Evolutionary conservation across 108 stramenopile species (phyloP).

Genomic region (Nitzschia sp.): DNA sequence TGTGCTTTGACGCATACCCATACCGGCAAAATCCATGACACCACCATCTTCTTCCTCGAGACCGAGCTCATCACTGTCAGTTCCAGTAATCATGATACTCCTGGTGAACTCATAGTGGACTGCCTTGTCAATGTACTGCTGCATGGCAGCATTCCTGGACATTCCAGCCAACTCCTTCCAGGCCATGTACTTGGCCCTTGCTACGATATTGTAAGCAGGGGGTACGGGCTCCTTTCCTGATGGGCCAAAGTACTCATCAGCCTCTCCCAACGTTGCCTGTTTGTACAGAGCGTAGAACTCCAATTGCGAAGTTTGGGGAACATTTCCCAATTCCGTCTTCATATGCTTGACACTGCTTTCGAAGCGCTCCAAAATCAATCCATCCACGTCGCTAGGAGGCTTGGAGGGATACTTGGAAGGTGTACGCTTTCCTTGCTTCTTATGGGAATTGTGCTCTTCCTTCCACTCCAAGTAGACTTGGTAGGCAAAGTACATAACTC

Average conservation of each 20-base stretch:
- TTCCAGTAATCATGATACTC: constrained; percentile 29
- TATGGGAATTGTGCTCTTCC: not conserved
- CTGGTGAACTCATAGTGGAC: constrained; percentile 33
- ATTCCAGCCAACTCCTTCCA: constrained; percentile 66
- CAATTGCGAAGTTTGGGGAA: constrained; percentile 59
- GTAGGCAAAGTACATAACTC: not conserved
- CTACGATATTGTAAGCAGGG: constrained; percentile 55
- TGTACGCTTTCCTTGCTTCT: not conserved
- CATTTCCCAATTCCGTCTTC: constrained; percentile 6
- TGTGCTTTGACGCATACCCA: constrained; percentile 36
- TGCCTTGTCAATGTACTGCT: constrained; percentile 65
- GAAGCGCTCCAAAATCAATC: constrained; percentile 29
- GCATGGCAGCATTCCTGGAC: constrained; percentile 44
- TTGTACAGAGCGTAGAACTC: constrained; percentile 89
- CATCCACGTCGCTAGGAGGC: constrained; percentile 1
- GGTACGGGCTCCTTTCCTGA: constrained; percentile 11
- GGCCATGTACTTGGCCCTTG: constrained; percentile 63
- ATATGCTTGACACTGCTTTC: constrained; percentile 28
- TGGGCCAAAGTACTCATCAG: constrained; percentile 17
- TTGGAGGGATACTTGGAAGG: not conserved
- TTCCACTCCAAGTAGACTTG: constrained; percentile 1
- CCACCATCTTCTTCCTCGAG: constrained; percentile 56
- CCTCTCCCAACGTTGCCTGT: constrained; percentile 80
- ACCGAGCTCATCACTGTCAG: constrained; percentile 27
- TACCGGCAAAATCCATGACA: constrained; percentile 37